Conservation (phyloP, 2,329 filamentous ascomycete species). For the Trichoderma asperellum region DNA sequence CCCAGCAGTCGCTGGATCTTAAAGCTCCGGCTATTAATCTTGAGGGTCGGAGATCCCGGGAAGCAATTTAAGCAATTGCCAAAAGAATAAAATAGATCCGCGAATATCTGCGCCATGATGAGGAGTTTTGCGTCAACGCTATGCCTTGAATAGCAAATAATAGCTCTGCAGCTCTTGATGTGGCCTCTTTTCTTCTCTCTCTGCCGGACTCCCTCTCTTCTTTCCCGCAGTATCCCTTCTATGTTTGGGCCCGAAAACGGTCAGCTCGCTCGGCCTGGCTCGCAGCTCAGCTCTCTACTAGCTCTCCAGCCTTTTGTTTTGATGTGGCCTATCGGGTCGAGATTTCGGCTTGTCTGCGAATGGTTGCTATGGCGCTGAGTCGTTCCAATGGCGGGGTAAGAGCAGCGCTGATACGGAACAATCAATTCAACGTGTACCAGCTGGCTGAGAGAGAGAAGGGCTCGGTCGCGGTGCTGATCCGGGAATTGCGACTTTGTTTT, state of each 20-base stretch:
- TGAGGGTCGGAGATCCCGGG: conserved; percentile 88
- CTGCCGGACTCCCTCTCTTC: not conserved
- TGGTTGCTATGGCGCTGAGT: not conserved
- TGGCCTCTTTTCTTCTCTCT: not conserved
- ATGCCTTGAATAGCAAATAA: not conserved
- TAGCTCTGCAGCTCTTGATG: not conserved
- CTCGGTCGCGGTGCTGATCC: not conserved
- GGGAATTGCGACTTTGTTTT: conserved; percentile 1
- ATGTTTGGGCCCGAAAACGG: not conserved
- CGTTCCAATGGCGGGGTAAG: not conserved
- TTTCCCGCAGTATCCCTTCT: not conserved
- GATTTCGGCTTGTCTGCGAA: not conserved
- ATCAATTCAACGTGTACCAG: not conserved
- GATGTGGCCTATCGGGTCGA: not conserved
- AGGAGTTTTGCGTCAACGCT: not conserved
- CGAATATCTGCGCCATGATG: conserved; percentile 78
- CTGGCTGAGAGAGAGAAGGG: not conserved
- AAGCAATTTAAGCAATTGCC: conserved; percentile 97
- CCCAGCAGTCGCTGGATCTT: conserved; percentile 93
- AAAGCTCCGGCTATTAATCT: conserved; percentile 93
- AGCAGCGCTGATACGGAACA: not conserved
- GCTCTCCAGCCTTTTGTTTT: not conserved
- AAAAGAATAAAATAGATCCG: conserved; percentile 88
- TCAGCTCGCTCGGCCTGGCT: not conserved
- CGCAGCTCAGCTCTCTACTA: not conserved